Conservation (phyloP, 2,329 filamentous ascomycete genomes). For the Endoconidiophora laricicola region DNA sequence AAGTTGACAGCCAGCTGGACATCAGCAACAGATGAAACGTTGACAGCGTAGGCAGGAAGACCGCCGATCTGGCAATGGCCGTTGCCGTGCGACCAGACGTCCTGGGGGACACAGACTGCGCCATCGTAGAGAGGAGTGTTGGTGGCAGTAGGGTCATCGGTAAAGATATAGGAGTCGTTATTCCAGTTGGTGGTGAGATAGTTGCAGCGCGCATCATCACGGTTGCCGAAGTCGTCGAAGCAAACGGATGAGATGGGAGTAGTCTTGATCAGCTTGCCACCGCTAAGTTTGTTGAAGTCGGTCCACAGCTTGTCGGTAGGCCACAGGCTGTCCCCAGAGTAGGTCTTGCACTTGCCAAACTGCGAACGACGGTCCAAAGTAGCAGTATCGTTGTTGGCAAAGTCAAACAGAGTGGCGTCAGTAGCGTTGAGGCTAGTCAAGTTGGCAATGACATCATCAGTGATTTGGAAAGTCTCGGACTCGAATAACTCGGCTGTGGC, state of each 20-base stretch:
- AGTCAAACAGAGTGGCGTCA: slow-evolving; percentile 7
- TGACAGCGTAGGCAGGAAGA: slow-evolving; percentile 27
- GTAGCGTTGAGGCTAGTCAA: slow-evolving; percentile 1
- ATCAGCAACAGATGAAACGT: slow-evolving; percentile 25
- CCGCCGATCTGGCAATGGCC: slow-evolving; percentile 24
- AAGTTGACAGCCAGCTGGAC: slow-evolving; percentile 31
- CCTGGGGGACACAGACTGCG: slow-evolving; percentile 8
- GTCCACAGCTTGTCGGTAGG: slow-evolving; percentile 19
- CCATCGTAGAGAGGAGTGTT: slow-evolving; percentile 16
- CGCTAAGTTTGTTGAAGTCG: slow-evolving; percentile 17
- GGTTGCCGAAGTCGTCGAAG: slow-evolving; percentile 14
- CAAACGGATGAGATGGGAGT: slow-evolving; percentile 20
- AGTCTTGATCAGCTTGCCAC: slow-evolving; percentile 20
- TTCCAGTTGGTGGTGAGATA: slow-evolving; percentile 17
- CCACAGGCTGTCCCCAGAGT: slow-evolving; percentile 19
- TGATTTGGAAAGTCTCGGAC: slow-evolving; percentile 7
- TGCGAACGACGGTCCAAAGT: neutral
- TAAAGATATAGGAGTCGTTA: slow-evolving; percentile 11
- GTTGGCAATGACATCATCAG: slow-evolving; percentile 1
- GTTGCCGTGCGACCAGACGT: slow-evolving; percentile 16
- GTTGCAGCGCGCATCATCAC: slow-evolving; percentile 18
- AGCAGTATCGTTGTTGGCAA: slow-evolving; percentile 2
- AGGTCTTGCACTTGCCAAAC: slow-evolving; percentile 17
- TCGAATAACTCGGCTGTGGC: slow-evolving; percentile 3
- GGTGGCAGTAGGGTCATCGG: slow-evolving; percentile 14